Conservation (phyloP, 495 filamentous ascomycete genomes). For the Aspergillus ostianus region DNA sequence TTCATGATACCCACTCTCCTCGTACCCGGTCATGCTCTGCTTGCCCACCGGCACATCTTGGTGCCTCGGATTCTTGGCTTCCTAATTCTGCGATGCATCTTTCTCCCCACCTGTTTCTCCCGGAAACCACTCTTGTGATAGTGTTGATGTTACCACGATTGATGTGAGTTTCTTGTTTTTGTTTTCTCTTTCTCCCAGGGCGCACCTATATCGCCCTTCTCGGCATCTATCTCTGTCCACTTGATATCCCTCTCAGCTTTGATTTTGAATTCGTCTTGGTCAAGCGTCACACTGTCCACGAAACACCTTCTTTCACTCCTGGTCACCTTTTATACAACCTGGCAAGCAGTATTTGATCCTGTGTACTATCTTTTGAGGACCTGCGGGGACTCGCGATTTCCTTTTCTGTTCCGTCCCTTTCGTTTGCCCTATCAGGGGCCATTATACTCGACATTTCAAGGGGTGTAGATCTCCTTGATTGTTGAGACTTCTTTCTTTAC, state of each 20-base stretch:
- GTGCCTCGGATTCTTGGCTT: constrained; percentile 20
- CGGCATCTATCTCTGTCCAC: constrained; percentile 8
- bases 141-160: constrained; percentile 38
- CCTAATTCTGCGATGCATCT: constrained; percentile 26
- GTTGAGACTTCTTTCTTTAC: not conserved
- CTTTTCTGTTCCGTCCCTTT: constrained; percentile 6
- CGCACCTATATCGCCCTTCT: constrained; percentile 16
- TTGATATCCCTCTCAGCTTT: constrained; percentile 19
- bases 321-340: constrained; percentile 16
- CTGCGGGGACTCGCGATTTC: not conserved
- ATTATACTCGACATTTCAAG: not conserved
- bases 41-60: constrained; percentile 9
- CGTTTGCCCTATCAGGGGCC: not conserved
- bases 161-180: constrained; percentile 30
- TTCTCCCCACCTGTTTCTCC: constrained; percentile 9
- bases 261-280: constrained; percentile 15
- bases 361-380: constrained; percentile 20
- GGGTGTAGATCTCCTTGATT: not conserved
- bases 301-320: constrained; percentile 21
- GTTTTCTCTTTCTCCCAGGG: constrained; percentile 16
- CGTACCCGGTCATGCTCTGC: constrained; percentile 15
- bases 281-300: constrained; percentile 1
- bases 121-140: constrained; percentile 23
- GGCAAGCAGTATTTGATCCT: constrained; percentile 20
- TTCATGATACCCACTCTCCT: constrained; percentile 24